These are phyloP conservation scores for Gaultheria prostrata DNA, from an alignment of 148 eudicot genomes.

Conservation along the genomic window DNA sequence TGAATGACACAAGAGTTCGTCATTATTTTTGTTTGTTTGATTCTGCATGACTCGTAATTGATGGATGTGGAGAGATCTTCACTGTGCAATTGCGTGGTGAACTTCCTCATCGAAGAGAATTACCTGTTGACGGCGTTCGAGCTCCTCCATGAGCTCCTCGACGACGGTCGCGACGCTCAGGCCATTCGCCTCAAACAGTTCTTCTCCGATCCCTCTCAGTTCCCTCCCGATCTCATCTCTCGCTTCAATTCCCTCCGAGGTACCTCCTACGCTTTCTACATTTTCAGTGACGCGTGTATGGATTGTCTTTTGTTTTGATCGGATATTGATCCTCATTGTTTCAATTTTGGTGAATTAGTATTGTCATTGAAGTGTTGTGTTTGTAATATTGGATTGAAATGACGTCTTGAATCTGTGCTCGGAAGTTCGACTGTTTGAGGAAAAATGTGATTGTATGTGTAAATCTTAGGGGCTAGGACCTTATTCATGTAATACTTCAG, in stretches of 20 bases:
- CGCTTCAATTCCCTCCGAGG: constrained; percentile 93
- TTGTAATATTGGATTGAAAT: neutral
- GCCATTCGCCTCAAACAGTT: constrained; percentile 92
- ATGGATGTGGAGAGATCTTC: constrained; percentile 99
- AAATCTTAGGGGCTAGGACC: neutral
- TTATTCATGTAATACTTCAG: too few species aligned
- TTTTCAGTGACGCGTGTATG: neutral
- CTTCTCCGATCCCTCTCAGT: constrained; percentile 80
- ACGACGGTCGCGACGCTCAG: constrained; percentile 92
- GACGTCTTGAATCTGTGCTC: neutral
- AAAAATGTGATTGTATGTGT: neutral
- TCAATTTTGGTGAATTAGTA: neutral
- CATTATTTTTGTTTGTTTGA: too few species aligned
- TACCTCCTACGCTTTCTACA: constrained; percentile 11
- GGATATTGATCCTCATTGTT: neutral
- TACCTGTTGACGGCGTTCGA: constrained; percentile 90
- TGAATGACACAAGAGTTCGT: neutral
- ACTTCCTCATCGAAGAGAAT: constrained; percentile 89
- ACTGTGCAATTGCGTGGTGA: constrained; percentile 97
- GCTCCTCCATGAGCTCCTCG: constrained; percentile 97
- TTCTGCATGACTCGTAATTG: too few species aligned
- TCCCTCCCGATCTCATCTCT: constrained; percentile 96
- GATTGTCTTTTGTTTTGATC: neutral
- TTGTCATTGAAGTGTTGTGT: neutral
- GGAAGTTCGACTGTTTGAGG: neutral